Evolutionary conservation across 495 filamentous ascomycete species (phyloP), one percentile per base, ranked within the genome.

Genomic region (Aspergillus sclerotiicarbonarius): DNA sequence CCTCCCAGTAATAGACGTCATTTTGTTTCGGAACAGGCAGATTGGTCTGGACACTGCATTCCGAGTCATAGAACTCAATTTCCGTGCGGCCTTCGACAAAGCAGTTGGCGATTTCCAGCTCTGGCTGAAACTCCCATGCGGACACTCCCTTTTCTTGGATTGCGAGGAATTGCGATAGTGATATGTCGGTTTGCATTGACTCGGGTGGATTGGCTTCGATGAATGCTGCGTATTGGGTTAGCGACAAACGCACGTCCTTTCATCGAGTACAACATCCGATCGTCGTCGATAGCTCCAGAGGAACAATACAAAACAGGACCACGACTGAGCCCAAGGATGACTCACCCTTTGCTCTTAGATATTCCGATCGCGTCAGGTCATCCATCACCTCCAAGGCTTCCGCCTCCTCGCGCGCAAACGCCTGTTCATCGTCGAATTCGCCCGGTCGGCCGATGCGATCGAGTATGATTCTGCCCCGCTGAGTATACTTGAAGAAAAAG

Each of bases 101-200:
- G 71, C 95, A 98, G 73, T 98, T 98, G 54, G 94, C 94, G 62
- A 98, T 97, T 71, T 98, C 94, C 35, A 98, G 75, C 72, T 98
- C 94, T 3, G 94, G 93, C 69, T 97, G 93, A 60, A 98, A 98
- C 71, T 98, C 94, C 94, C 94, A 98, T 8, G 94, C 94, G 7
- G 93, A 95, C 19, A 98, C 94, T 50, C 94, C 94, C 71, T 98
- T 98, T 72, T 98, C 94, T 76, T 98, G 94, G 62, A 98, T 98
- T 29, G 95, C 94, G 47, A 98, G 80, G 67, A 96, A 98, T 70
- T 98, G 94, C 41, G 95, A 97, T 57, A 98, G 74, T 29, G 94
- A 97, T 57, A 98, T 98, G 65, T 98, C 94, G 59, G 94, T 98
- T 64, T 92, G 91, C 59, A 90, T 76, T 0, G 95, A 98, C 70